These are phyloP conservation scores for Fragilariopsis cylindrus DNA, from an alignment of 108 stramenopile genomes.

Conservation along the genomic window DNA sequence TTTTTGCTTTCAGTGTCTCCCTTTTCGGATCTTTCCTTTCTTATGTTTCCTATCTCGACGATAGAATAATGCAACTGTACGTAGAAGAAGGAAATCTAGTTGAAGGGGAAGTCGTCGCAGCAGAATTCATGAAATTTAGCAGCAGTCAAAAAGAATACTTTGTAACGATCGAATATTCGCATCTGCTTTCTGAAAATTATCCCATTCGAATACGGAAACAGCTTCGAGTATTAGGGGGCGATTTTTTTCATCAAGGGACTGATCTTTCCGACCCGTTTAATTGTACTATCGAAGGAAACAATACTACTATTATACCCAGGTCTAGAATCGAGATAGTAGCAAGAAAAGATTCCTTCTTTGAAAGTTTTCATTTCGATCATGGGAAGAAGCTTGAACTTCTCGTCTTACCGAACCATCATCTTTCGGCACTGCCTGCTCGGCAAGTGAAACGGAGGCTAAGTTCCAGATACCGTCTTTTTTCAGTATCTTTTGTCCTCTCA, in stretches of 20 bases:
- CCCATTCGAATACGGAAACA: slow-evolving; percentile 32
- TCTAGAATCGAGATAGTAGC: not conserved
- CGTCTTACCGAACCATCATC: slow-evolving; percentile 12
- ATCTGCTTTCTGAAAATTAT: slow-evolving; percentile 10
- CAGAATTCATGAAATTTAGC: not conserved
- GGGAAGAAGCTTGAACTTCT: slow-evolving; percentile 19
- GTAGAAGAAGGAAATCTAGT: slow-evolving; percentile 16
- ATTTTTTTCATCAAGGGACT: slow-evolving; percentile 16
- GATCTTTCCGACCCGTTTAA: not conserved
- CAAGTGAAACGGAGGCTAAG: slow-evolving; percentile 21
- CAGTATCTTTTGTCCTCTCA: slow-evolving; percentile 1
- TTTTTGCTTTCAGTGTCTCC: slow-evolving; percentile 28
- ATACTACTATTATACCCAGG: not conserved
- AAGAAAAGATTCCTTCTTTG: slow-evolving; percentile 23
- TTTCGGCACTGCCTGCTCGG: slow-evolving; percentile 20
- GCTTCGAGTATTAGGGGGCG: slow-evolving; percentile 15
- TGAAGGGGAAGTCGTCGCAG: slow-evolving; percentile 23
- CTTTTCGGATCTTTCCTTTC: slow-evolving; percentile 21
- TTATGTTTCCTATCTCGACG: slow-evolving; percentile 26
- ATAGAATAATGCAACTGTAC: slow-evolving; percentile 22
- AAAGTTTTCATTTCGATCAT: slow-evolving; percentile 21
- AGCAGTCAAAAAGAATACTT: slow-evolving; percentile 23
- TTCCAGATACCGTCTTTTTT: slow-evolving; percentile 5
- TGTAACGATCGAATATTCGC: slow-evolving; percentile 25
- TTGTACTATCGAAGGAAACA: not conserved